Evolutionary conservation across 2,329 filamentous ascomycete species (phyloP).

Genomic region (Aspergillus nomiae): DNA sequence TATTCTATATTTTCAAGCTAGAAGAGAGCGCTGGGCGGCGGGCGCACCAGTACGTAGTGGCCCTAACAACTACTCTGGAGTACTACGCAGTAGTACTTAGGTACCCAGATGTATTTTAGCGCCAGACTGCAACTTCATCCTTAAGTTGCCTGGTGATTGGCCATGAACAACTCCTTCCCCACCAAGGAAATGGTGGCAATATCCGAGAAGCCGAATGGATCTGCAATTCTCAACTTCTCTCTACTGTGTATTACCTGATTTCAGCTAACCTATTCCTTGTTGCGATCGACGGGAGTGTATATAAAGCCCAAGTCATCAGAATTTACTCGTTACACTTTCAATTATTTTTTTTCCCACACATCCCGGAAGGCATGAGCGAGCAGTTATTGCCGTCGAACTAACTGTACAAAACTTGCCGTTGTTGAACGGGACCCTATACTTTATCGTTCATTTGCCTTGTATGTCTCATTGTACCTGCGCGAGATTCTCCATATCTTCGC

Average conservation of each 20-base stretch:
- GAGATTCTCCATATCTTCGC: neutral
- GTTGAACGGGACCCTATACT: neutral
- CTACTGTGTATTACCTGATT: neutral
- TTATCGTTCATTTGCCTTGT: neutral
- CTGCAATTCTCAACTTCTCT: neutral
- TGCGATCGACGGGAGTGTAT: neutral
- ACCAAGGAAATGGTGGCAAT: neutral
- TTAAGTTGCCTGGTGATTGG: neutral
- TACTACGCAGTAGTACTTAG: too few relatives aligned
- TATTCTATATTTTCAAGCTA: too few relatives aligned
- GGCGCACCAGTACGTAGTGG: too few relatives aligned
- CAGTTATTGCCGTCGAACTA: neutral
- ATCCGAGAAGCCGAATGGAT: neutral
- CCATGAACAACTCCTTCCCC: neutral
- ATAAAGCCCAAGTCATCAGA: neutral
- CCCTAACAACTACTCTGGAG: too few relatives aligned
- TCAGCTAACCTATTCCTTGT: neutral
- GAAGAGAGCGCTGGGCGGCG: too few relatives aligned
- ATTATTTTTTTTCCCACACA: neutral
- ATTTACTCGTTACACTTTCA: neutral
- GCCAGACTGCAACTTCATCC: neutral
- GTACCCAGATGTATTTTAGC: neutral
- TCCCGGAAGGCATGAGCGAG: neutral
- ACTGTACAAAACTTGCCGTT: neutral
- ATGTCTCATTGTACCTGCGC: neutral